Percentiles rank a stretch among this genome's conserved stretches.
These are phyloP conservation scores for Pseudogymnoascus sp. DNA, from an alignment of 2,329 filamentous ascomycete species.

Conservation along the genomic window DNA sequence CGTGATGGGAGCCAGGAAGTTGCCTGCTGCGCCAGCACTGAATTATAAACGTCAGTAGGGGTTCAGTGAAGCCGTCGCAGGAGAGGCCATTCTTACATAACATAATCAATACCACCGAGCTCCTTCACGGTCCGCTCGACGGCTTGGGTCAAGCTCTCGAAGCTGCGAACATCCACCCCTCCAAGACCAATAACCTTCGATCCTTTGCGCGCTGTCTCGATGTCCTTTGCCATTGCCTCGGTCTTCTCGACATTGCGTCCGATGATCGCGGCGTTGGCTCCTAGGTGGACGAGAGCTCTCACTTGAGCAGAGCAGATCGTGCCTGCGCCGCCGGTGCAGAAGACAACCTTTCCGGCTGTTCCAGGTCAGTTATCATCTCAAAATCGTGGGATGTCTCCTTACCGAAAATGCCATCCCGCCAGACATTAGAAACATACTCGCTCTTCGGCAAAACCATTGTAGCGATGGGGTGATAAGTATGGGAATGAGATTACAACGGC, in stretches of 20 bases:
- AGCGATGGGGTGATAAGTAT: neutral
- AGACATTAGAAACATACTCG: constrained; percentile 73
- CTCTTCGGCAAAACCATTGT: constrained; percentile 62
- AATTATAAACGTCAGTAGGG: neutral
- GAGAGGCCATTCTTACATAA: constrained; percentile 55
- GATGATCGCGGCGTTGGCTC: constrained; percentile 88
- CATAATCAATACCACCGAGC: constrained; percentile 82
- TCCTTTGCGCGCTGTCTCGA: constrained; percentile 68
- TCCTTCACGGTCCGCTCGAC: constrained; percentile 74
- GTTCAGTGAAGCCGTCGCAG: neutral
- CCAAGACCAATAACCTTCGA: constrained; percentile 84
- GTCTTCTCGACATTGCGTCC: constrained; percentile 88
- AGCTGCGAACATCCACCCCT: constrained; percentile 67
- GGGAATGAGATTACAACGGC: neutral
- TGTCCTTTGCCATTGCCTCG: constrained; percentile 68
- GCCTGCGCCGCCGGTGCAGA: constrained; percentile 90
- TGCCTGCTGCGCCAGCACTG: constrained; percentile 88
- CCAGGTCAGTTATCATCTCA: constrained; percentile 14
- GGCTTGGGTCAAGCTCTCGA: constrained; percentile 62
- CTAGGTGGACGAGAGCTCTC: constrained; percentile 79
- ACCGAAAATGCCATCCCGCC: constrained; percentile 86
- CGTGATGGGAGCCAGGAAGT: constrained; percentile 82
- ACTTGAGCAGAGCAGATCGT: constrained; percentile 94
- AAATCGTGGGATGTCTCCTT: constrained; percentile 22
- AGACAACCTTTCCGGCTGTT: constrained; percentile 76